Evolutionary conservation across 805 yeast genomes (phyloP).

Genomic region (Yarrowia sp.): DNA sequence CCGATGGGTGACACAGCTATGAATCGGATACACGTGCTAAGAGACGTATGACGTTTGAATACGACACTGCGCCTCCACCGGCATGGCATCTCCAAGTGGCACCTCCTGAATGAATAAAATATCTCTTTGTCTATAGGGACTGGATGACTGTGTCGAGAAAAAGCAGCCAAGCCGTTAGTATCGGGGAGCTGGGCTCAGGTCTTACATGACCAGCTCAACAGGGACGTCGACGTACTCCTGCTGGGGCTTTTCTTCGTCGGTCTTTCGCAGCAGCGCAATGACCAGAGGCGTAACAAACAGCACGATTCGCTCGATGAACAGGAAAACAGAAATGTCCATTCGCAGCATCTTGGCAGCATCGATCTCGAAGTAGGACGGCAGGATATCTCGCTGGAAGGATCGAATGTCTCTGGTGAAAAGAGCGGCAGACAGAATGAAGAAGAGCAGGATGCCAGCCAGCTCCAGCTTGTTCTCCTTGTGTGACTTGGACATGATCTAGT

Average conservation of each 20-base stretch:
- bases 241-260: not conserved
- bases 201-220: not conserved
- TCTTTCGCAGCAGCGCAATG: not conserved
- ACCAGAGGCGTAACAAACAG: not conserved
- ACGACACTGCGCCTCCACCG: no score
- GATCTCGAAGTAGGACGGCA: not conserved
- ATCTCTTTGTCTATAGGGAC: not conserved
- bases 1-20: no score
- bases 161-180: not conserved
- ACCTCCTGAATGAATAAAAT: no score
- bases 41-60: no score
- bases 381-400: slow-evolving; percentile 2
- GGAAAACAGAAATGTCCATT: not conserved
- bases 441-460: slow-evolving; percentile 10
- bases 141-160: not conserved
- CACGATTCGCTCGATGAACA: not conserved
- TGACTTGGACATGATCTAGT: not conserved
- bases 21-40: no score
- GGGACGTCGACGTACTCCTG: not conserved
- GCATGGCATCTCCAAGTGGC: no score
- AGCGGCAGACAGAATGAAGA: slow-evolving; percentile 12
- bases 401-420: slow-evolving; percentile 10
- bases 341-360: not conserved
- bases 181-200: not conserved
- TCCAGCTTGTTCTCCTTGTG: slow-evolving; percentile 9